A percentile compares a stretch with the other conserved stretches of the same genome.
Evolutionary conservation across 2,329 filamentous ascomycete genomes (phyloP).

Genomic region (Trichocomaceae sp.): DNA sequence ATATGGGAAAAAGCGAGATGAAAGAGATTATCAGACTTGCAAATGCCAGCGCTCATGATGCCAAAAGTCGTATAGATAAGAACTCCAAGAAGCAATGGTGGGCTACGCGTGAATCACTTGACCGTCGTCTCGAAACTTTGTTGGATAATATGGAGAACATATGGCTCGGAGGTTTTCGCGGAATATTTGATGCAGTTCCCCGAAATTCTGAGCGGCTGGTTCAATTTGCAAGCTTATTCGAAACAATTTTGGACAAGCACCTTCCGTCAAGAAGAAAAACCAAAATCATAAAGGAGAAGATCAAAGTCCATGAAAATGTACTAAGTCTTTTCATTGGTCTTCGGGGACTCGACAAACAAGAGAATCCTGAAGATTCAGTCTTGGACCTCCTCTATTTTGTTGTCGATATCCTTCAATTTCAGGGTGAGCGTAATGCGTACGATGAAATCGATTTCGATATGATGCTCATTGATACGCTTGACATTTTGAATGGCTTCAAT

Average conservation of each 20-base stretch:
- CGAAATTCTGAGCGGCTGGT: slow-evolving; percentile 59
- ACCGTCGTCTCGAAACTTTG: slow-evolving; percentile 68
- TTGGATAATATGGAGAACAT: slow-evolving; percentile 81
- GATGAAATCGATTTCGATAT: slow-evolving; percentile 94
- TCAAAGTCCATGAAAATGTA: slow-evolving; percentile 59
- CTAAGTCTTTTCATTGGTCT: slow-evolving; percentile 85
- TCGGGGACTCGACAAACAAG: slow-evolving; percentile 62
- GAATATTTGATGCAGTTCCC: slow-evolving; percentile 75
- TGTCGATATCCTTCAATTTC: slow-evolving; percentile 91
- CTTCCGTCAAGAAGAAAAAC: slow-evolving; percentile 69
- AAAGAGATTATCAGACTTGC: slow-evolving; percentile 73
- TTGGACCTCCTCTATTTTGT: slow-evolving; percentile 93
- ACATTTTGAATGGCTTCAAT: slow-evolving; percentile 76
- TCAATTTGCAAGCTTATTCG: slow-evolving; percentile 70
- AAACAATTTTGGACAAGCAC: slow-evolving; percentile 72
- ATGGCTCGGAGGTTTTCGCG: slow-evolving; percentile 92
- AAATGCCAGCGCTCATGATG: slow-evolving; percentile 74
- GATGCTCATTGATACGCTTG: slow-evolving; percentile 81
- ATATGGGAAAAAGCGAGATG: slow-evolving; percentile 71
- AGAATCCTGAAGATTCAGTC: slow-evolving; percentile 81
- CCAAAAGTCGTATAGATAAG: slow-evolving; percentile 64
- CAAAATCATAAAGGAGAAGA: slow-evolving; percentile 44
- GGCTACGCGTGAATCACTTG: slow-evolving; percentile 73
- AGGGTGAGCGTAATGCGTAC: slow-evolving; percentile 92
- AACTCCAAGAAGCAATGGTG: slow-evolving; percentile 82